Evolutionary conservation across 305 asterid species (phyloP).

Genomic region (Fraxinus dipetala): DNA sequence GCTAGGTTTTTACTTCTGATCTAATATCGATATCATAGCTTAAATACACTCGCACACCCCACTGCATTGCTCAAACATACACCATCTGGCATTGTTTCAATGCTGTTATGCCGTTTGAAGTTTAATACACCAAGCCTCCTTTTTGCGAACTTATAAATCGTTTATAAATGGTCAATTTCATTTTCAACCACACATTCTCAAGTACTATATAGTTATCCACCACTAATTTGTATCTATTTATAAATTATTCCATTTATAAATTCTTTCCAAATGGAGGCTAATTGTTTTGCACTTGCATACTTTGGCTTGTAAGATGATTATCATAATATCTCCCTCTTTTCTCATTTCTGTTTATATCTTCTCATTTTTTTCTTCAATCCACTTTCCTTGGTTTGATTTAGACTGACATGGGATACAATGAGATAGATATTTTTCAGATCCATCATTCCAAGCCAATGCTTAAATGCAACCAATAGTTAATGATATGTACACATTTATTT

Average conservation of each 20-base stretch:
- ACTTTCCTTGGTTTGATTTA: neutral
- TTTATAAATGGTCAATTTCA: neutral
- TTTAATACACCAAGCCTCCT: neutral
- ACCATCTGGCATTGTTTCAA: neutral
- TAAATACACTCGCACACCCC: neutral
- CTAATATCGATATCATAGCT: neutral
- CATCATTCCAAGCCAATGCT: neutral
- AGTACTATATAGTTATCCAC: neutral
- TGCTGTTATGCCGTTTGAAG: neutral
- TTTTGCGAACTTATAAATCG: neutral
- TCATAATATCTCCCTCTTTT: slow-evolving; percentile 1
- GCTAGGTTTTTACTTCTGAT: neutral
- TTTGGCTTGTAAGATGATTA: neutral
- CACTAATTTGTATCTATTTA: neutral
- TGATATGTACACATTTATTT: neutral
- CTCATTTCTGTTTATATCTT: neutral
- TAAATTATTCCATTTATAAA: neutral
- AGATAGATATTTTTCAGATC: neutral
- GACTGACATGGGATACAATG: neutral
- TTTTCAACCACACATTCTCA: neutral
- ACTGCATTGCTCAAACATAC: neutral
- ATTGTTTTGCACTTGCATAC: neutral
- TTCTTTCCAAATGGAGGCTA: neutral
- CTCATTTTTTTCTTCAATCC: neutral
- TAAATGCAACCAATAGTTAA: neutral